Evolutionary conservation across 345 rosid species (phyloP).

Genomic region (Arabidopsis thaliana): DNA sequence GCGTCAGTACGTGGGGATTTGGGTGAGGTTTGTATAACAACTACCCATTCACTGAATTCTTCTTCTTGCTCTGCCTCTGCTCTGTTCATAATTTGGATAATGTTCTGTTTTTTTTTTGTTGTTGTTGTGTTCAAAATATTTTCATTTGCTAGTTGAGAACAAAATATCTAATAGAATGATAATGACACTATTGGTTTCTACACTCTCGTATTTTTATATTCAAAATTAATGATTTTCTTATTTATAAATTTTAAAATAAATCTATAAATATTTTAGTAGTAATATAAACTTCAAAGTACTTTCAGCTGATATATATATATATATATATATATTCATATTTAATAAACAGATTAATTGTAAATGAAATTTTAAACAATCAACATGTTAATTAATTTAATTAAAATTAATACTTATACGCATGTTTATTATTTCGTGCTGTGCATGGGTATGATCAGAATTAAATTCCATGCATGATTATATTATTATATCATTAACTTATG

Average conservation of each 20-base stretch:
- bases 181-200: slow-evolving; percentile 35
- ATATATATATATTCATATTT: not conserved
- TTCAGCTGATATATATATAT: not conserved
- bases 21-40: slow-evolving; percentile 36
- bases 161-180: slow-evolving; percentile 39
- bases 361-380: not conserved
- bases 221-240: not conserved
- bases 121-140: no score
- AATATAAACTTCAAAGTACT: not conserved
- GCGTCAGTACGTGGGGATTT: not conserved
- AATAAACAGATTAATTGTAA: not conserved
- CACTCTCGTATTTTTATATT: not conserved
- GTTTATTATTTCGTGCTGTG: slow-evolving; percentile 1
- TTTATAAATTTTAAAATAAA: not conserved
- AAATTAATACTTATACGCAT: not conserved
- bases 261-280: not conserved
- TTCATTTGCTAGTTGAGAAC: not conserved
- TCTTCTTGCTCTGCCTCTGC: slow-evolving; percentile 43
- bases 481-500: not conserved
- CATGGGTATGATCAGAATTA: not conserved
- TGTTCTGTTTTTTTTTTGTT: slow-evolving; percentile 16
- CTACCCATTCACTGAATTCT: slow-evolving; percentile 44
- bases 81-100: slow-evolving; percentile 37
- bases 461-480: slow-evolving; percentile 7
- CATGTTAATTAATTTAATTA: not conserved